These are phyloP conservation scores for Stephania yunnanensis DNA, from an alignment of 164 flowering plant species.

Conservation along the genomic window DNA sequence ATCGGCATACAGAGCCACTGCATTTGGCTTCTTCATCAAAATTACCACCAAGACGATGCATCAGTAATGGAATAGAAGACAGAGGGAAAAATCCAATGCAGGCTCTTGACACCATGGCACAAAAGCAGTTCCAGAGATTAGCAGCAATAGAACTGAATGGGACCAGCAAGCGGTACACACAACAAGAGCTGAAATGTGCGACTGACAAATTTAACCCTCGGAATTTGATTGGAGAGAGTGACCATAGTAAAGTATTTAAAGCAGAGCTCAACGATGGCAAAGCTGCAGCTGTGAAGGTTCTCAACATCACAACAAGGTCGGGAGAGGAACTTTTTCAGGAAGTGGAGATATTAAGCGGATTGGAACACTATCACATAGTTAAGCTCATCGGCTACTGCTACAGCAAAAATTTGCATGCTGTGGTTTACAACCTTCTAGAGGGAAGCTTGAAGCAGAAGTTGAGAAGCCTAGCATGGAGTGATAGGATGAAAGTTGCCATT, in stretches of 20 bases:
- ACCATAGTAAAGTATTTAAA: slow-evolving; percentile 26
- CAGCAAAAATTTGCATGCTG: slow-evolving; percentile 28
- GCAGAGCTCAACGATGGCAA: slow-evolving; percentile 29
- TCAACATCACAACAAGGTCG: slow-evolving; percentile 13
- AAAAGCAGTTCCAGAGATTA: slow-evolving; percentile 23
- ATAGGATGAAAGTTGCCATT: slow-evolving; percentile 35
- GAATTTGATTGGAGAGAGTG: slow-evolving; percentile 35
- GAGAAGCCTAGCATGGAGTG: slow-evolving; percentile 28
- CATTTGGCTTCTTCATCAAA: slow-evolving; percentile 24
- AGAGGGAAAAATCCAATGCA: slow-evolving; percentile 5
- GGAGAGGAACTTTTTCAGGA: slow-evolving; percentile 32
- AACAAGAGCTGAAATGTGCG: slow-evolving; percentile 24
- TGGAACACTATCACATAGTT: slow-evolving; percentile 35
- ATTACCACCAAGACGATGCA: slow-evolving; percentile 11
- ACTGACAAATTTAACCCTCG: slow-evolving; percentile 30
- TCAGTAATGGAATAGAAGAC: background rate
- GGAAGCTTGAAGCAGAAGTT: slow-evolving; percentile 29
- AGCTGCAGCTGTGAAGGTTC: slow-evolving; percentile 37
- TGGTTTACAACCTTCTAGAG: slow-evolving; percentile 27
- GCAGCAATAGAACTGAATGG: slow-evolving; percentile 24
- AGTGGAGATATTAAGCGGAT: slow-evolving; percentile 28
- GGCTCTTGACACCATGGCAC: background rate
- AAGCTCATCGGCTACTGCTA: slow-evolving; percentile 34
- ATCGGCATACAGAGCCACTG: slow-evolving; percentile 18
- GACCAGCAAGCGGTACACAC: slow-evolving; percentile 21